Conservation (phyloP, 2,329 filamentous ascomycete genomes). For the Colletotrichum sp. region DNA sequence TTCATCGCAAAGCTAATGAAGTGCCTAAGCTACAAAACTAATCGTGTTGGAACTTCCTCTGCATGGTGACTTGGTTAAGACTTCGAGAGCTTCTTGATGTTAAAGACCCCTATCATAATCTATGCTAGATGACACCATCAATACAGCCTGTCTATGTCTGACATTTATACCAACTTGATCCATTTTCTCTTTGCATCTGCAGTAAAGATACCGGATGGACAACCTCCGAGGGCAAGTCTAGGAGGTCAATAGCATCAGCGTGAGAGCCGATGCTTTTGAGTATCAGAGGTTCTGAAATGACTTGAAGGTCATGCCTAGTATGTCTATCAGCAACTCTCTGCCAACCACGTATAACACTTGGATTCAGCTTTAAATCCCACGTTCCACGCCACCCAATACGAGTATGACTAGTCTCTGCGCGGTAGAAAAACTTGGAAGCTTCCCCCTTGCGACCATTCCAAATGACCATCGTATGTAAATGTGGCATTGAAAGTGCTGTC, state of each 20-base stretch:
- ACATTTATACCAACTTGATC: not conserved
- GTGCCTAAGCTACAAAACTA: not conserved
- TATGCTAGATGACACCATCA: not conserved
- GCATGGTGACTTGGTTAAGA: not conserved
- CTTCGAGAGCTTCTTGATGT: not conserved
- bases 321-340: not conserved
- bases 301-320: not conserved
- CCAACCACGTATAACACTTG: not conserved
- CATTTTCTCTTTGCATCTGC: not conserved
- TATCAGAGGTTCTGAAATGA: not conserved
- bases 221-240: not conserved
- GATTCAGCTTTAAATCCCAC: not conserved
- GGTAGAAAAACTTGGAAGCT: slow-evolving; percentile 39
- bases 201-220: not conserved
- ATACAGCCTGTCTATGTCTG: not conserved
- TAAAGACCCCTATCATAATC: too few relatives aligned
- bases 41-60: not conserved
- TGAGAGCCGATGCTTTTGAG: not conserved
- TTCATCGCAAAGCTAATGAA: not conserved
- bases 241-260: not conserved
- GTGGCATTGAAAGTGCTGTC: slow-evolving; percentile 32
- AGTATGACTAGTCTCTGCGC: not conserved
- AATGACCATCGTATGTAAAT: slow-evolving; percentile 34
- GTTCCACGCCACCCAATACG: slow-evolving; percentile 1
- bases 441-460: slow-evolving; percentile 35